Base-by-base conservation (phyloP, 129 eudicot genomes). In the Flaveria trinervia region DNA sequence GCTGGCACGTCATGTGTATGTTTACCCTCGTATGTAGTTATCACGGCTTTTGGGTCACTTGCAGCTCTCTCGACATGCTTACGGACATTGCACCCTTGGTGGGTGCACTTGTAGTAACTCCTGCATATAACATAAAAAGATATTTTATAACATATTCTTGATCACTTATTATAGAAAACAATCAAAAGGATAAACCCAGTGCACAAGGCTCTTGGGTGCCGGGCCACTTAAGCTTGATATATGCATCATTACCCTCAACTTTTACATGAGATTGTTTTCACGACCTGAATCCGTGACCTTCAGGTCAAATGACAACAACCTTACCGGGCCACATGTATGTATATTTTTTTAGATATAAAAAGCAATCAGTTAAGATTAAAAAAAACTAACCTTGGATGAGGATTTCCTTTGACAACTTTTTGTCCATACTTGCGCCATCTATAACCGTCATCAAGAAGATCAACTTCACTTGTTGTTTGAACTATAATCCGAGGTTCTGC, bases 371-470 rank as follows among this genome's bases (percentile, higher is more conserved):
- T 33, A 78, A 23, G 66, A 15, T 57, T 51, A 43, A 45, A 43
- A 45, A 25, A 20, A n/a, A 28, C 4, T 59, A 71, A 90, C 98
- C 98, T 88, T 70, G 98, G 98, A 81, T 92, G 87, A 75, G 97
- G 97, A 79, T 92, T 92, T 61, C 97, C 97, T 84, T 92, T 92
- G 62, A 92, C 97, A 79, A 89, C 96, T 82, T 92, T 92, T 82
- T 92, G 97, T 36, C 97, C 97, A 79, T 92, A 92, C 85, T 92
- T 92, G 57, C 98, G 90, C 98, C 98, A 92, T 80, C 96, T 83
- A 78, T 88, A 93, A 59, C 98, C 98, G 70, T 93, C 98, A 69
- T 93, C 98, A 70, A 93, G 87, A 80, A 93, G 98, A 83, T 93
- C 98, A 80, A 93, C 89, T 84, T 93, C 98, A 77, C 98, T 93